These are phyloP conservation scores for Chlamydomonas sphaeroides DNA, from an alignment of 139 green algal species.

Conservation along the genomic window DNA sequence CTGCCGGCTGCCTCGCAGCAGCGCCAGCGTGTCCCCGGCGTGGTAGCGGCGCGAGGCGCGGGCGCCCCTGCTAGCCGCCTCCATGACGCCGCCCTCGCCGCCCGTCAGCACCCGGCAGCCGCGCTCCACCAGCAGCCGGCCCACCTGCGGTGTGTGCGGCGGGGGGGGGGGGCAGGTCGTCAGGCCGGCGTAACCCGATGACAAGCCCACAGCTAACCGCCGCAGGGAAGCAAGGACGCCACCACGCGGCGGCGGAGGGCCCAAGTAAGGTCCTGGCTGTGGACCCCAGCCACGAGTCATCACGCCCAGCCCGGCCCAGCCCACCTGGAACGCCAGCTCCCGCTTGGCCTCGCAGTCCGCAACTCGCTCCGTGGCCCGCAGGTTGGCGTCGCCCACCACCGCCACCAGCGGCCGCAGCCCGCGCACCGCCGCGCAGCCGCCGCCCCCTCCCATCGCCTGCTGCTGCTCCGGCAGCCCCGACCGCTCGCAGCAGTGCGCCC, in stretches of 20 bases:
- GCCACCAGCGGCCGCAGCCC: slow-evolving; percentile 20
- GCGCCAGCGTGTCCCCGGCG: slow-evolving; percentile 4
- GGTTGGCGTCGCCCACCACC: slow-evolving; percentile 41
- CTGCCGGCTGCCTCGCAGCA: background rate
- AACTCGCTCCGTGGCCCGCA: background rate
- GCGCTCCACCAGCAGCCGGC: slow-evolving; percentile 16
- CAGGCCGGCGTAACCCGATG: background rate
- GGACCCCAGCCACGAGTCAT: too few relatives aligned
- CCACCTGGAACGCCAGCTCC: slow-evolving; percentile 34
- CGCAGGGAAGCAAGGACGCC: background rate
- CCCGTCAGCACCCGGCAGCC: slow-evolving; percentile 44
- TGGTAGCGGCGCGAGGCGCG: background rate
- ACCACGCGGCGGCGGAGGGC: too few relatives aligned
- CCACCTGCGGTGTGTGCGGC: slow-evolving; percentile 37
- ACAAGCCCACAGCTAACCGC: background rate
- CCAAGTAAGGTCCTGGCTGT: too few relatives aligned
- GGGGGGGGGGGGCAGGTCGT: too few relatives aligned
- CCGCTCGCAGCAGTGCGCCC: background rate
- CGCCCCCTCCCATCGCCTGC: background rate
- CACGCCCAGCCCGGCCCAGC: background rate
- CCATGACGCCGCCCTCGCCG: slow-evolving; percentile 47
- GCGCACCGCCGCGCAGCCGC: background rate
- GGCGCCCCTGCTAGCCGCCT: slow-evolving; percentile 2
- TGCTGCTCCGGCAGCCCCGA: background rate
- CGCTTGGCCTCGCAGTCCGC: slow-evolving; percentile 5